Evolutionary conservation across 2,329 filamentous ascomycete genomes (phyloP).

Genomic region (Tolypocladium paradoxum): DNA sequence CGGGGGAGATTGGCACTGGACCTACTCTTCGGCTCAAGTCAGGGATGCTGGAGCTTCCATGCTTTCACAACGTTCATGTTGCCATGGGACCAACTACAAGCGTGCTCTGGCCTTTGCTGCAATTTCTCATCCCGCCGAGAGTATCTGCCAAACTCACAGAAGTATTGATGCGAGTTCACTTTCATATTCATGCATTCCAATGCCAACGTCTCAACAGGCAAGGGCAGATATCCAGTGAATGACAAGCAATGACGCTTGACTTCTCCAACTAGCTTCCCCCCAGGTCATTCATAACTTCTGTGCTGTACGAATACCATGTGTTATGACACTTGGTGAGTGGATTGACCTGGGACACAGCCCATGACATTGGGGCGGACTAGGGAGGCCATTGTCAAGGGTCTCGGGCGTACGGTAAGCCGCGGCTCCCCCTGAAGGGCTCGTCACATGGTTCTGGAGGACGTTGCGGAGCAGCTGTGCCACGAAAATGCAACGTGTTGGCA

Average conservation of each 20-base stretch:
- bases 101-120: neutral
- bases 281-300: too few relatives aligned
- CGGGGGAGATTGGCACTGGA: neutral
- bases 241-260: too few relatives aligned
- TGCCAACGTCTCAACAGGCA: too few relatives aligned
- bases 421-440: neutral
- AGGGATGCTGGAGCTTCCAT: neutral
- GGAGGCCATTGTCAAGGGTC: neutral
- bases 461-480: neutral
- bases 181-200: too few relatives aligned
- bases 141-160: neutral
- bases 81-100: neutral
- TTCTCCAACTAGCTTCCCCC: too few relatives aligned
- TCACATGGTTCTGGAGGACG: neutral
- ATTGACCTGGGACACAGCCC: too few relatives aligned
- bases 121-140: neutral
- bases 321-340: too few relatives aligned
- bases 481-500: neutral
- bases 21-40: neutral
- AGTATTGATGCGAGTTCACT: too few relatives aligned
- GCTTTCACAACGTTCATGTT: neutral
- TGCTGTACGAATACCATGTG: too few relatives aligned
- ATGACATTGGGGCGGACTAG: neutral
- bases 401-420: neutral
- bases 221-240: too few relatives aligned